Conservation (phyloP, 1,284 basidiomycete genomes). For the Rhodotorula mucilaginosa region DNA sequence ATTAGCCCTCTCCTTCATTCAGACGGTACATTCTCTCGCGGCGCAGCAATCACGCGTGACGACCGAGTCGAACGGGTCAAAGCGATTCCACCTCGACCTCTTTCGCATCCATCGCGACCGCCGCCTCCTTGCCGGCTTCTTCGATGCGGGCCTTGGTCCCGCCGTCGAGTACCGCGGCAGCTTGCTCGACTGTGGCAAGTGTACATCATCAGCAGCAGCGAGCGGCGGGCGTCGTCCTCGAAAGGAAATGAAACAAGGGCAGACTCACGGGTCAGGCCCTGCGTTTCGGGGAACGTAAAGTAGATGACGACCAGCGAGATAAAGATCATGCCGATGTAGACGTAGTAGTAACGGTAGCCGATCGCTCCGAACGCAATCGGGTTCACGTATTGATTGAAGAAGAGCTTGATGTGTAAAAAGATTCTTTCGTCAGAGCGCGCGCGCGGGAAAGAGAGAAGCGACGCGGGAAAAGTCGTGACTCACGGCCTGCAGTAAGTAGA, state of each 20-base stretch:
- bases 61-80: too few species aligned
- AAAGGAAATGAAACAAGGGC: too few species aligned
- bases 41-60: too few species aligned
- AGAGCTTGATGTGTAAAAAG: background rate
- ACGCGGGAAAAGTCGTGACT: too few species aligned
- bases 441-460: background rate
- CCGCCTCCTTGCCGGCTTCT: background rate
- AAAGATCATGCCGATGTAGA: conserved; percentile 44
- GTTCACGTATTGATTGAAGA: background rate
- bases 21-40: too few species aligned
- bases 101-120: background rate
- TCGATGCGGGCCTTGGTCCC: background rate
- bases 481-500: background rate
- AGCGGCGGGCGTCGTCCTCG: too few species aligned
- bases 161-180: conserved; percentile 8
- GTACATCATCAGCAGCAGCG: background rate
- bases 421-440: background rate
- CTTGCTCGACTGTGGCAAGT: conserved; percentile 9
- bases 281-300: conserved; percentile 48
- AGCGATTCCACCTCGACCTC: background rate
- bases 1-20: too few species aligned
- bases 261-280: conserved; percentile 40
- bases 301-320: conserved; percentile 40
- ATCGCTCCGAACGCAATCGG: conserved; percentile 6
- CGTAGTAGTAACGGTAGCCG: conserved; percentile 33